Base-by-base conservation (phyloP, 768 basidiomycete species). In the Agaricus blazei region DNA sequence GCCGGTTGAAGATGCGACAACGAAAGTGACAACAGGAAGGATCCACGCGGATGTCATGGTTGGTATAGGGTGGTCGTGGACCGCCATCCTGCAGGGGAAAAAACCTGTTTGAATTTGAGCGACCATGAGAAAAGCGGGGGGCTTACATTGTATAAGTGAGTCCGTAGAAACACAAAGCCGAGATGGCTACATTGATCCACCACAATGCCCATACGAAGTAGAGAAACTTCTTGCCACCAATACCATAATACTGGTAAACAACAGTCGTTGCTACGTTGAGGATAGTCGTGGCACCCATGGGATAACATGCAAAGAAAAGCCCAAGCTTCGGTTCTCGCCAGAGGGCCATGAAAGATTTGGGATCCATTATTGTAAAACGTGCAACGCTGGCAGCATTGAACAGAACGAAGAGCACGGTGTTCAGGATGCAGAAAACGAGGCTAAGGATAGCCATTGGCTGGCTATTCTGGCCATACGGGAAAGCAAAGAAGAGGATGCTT, bases 1-100 rank as follows among this genome's bases (percentile, higher is more conserved):
- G 1, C 89, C 89, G 0, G 82, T 73, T 1, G 90, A 85, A 0
- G 87, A 76, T 1, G 80, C 81, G 63, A 92, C 90, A 43, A 87
- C 78, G 14, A 86, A 75, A 0, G 89, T 81, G 3, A 92, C 85
- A 9, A 89, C 79, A 0, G 90, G 90, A 29, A 92, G 82, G 7
- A 91, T 72, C 88, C 89, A 91, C 23, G 75, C 66, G 24, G 84
- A 69, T 0, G 82, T 82, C 77, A 90, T 79, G 1, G 70, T 64
- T 42, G 77, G 70, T 4, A 84, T 62, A 0, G 81, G 68, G 63
- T 90, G 84, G 5, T 72, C 70, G 19, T 90, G 78, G 62, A 38
- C 74, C 65, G 68, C 80, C 67, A 83, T 80, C 88, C 77, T 78
- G 54, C 29, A 34, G 40, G 2, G 14, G n/a, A 19, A 52, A 36